These are phyloP conservation scores for Discostella stelligeroides DNA, from an alignment of 108 stramenopile genomes.

Conservation along the genomic window DNA sequence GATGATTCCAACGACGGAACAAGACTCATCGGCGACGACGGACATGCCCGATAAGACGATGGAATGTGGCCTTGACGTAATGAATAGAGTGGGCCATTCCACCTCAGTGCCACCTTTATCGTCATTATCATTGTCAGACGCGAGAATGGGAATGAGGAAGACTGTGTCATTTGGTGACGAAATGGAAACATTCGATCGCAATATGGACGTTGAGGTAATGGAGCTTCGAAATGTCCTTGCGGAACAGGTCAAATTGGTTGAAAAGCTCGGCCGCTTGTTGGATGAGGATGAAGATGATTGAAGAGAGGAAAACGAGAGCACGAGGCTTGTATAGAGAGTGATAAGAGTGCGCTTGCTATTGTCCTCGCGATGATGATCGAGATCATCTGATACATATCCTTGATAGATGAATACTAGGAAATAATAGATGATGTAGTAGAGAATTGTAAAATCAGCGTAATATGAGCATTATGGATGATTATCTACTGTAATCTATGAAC, in stretches of 20 bases:
- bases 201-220: background rate
- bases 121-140: too few species aligned
- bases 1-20: slow-evolving; percentile 13
- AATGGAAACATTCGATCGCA: background rate
- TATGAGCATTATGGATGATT: too few species aligned
- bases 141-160: background rate
- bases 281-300: slow-evolving; percentile 14
- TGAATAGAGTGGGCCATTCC: background rate
- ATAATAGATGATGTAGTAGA: too few species aligned
- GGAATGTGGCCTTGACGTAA: too few species aligned
- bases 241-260: slow-evolving; percentile 21
- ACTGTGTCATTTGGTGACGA: background rate
- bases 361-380: too few species aligned
- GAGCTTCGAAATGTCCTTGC: slow-evolving; percentile 13
- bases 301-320: background rate
- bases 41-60: too few species aligned
- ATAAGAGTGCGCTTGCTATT: too few species aligned
- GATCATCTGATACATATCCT: too few species aligned
- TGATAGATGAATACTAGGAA: too few species aligned
- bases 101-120: background rate
- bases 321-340: background rate
- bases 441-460: too few species aligned
- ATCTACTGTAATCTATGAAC: too few species aligned
- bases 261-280: slow-evolving; percentile 24
- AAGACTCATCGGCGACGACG: background rate